A percentile compares a stretch with the other conserved stretches of the same genome.
Conservation (phyloP, 768 basidiomycete species). For the Butyriboletus loyo region DNA sequence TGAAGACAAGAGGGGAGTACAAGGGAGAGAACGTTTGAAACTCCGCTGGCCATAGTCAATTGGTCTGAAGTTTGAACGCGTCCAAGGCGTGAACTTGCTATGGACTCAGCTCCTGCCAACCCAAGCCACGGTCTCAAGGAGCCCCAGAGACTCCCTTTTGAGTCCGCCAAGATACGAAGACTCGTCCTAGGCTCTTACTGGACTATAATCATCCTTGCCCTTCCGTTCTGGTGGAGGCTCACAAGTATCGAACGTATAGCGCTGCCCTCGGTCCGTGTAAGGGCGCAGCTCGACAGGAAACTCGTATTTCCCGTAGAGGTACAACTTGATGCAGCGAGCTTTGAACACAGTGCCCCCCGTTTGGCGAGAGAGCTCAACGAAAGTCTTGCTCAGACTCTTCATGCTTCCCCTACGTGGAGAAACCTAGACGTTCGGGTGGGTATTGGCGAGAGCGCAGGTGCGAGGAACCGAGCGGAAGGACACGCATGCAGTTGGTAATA, state of each 20-base stretch:
- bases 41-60: slow-evolving; percentile 26
- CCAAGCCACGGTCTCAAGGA: slow-evolving; percentile 33
- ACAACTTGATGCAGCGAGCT: slow-evolving; percentile 34
- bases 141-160: slow-evolving; percentile 52
- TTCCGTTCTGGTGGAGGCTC: slow-evolving; percentile 93
- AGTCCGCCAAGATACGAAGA: slow-evolving; percentile 48
- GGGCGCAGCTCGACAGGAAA: slow-evolving; percentile 44
- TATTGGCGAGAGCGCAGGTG: slow-evolving; percentile 33
- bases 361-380: slow-evolving; percentile 30
- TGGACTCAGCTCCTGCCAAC: slow-evolving; percentile 20
- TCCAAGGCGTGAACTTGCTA: slow-evolving; percentile 13
- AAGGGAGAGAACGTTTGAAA: slow-evolving; percentile 31
- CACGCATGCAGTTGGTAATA: slow-evolving; percentile 4
- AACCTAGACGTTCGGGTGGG: slow-evolving; percentile 40
- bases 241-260: slow-evolving; percentile 86
- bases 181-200: slow-evolving; percentile 76
- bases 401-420: slow-evolving; percentile 37
- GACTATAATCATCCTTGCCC: slow-evolving; percentile 65
- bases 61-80: slow-evolving; percentile 6
- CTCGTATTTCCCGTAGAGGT: slow-evolving; percentile 45
- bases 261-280: slow-evolving; percentile 62
- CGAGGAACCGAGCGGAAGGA: slow-evolving; percentile 14
- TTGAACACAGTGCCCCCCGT: not conserved
- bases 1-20: slow-evolving; percentile 16
- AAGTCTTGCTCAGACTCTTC: slow-evolving; percentile 16